Evolutionary conservation across 305 asterid genomes (phyloP).

Genomic region (Lippia alba): DNA sequence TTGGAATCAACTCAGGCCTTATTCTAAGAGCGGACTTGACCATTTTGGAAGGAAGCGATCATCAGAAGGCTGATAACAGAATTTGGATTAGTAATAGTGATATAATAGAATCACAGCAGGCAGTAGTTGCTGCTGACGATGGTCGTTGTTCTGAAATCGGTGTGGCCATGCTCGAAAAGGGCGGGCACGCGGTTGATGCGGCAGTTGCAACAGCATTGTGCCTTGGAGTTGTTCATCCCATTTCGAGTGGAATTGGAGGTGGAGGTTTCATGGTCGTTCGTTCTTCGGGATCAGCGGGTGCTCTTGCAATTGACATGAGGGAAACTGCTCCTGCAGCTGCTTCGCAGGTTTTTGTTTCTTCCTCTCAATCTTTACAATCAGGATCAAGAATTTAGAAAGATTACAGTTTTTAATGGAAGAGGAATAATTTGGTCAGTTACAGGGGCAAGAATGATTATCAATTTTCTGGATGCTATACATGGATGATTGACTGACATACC

Average conservation of each 20-base stretch:
- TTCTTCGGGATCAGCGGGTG: slow-evolving; percentile 46
- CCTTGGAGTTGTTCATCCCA: slow-evolving; percentile 70
- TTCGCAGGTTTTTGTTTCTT: slow-evolving; percentile 49
- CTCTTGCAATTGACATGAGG: slow-evolving; percentile 63
- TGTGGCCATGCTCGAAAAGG: slow-evolving; percentile 46
- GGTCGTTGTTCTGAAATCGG: slow-evolving; percentile 79
- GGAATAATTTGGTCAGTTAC: no score
- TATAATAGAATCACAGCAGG: slow-evolving; percentile 53
- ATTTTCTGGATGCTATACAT: no score
- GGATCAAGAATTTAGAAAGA: neutral
- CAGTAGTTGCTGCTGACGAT: slow-evolving; percentile 80
- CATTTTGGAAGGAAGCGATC: slow-evolving; percentile 35
- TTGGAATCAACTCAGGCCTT: slow-evolving; percentile 31
- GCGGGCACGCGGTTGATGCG: slow-evolving; percentile 83
- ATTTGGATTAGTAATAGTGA: slow-evolving; percentile 32
- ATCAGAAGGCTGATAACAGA: slow-evolving; percentile 17
- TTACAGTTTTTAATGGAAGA: no score
- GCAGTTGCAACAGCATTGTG: slow-evolving; percentile 73
- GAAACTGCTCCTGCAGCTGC: slow-evolving; percentile 83
- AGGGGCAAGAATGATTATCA: no score
- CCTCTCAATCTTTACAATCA: no score
- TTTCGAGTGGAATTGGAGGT: slow-evolving; percentile 78
- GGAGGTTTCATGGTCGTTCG: slow-evolving; percentile 76
- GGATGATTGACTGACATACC: no score
- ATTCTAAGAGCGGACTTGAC: slow-evolving; percentile 33